These are phyloP conservation scores for Phytophthora ohioensis DNA, from an alignment of 352 stramenopile genomes.

Conservation along the genomic window DNA sequence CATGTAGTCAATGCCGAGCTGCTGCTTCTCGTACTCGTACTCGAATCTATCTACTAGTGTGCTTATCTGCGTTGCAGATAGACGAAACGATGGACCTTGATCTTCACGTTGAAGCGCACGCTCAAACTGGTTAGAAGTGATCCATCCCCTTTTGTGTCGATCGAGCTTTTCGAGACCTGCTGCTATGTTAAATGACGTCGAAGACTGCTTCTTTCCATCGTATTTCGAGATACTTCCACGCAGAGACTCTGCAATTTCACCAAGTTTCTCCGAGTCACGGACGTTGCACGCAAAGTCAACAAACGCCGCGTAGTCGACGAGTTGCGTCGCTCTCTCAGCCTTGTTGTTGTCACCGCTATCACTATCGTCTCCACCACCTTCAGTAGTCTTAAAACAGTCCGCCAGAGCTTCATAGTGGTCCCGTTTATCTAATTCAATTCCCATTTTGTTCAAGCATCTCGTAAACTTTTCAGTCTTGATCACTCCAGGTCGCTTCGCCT, in stretches of 20 bases:
- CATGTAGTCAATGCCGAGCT: conserved; percentile 71
- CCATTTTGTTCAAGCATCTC: conserved; percentile 67
- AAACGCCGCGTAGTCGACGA: conserved; percentile 67
- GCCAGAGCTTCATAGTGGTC: conserved; percentile 48
- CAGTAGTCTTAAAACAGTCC: conserved; percentile 46
- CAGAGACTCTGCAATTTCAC: conserved; percentile 57
- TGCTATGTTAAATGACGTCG: conserved; percentile 55
- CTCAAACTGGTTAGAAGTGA: conserved; percentile 55
- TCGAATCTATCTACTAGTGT: conserved; percentile 66
- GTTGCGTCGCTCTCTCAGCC: conserved; percentile 16
- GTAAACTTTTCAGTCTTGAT: conserved; percentile 58
- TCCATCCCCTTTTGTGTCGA: conserved; percentile 63
- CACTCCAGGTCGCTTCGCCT: conserved; percentile 33
- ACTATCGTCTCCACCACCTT: conserved; percentile 9
- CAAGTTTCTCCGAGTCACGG: conserved; percentile 69
- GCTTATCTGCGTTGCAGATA: conserved; percentile 46
- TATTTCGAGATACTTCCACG: conserved; percentile 57
- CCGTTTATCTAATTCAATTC: conserved; percentile 52
- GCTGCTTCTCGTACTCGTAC: conserved; percentile 69
- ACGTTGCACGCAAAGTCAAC: conserved; percentile 77
- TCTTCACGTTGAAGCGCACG: conserved; percentile 35
- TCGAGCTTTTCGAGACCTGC: conserved; percentile 60
- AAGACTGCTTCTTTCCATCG: conserved; percentile 58
- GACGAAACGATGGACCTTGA: conserved; percentile 46
- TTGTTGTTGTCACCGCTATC: conserved; percentile 22